Conservation (phyloP, 257 asterid species). For the Solanum pimpinellifolium region DNA sequence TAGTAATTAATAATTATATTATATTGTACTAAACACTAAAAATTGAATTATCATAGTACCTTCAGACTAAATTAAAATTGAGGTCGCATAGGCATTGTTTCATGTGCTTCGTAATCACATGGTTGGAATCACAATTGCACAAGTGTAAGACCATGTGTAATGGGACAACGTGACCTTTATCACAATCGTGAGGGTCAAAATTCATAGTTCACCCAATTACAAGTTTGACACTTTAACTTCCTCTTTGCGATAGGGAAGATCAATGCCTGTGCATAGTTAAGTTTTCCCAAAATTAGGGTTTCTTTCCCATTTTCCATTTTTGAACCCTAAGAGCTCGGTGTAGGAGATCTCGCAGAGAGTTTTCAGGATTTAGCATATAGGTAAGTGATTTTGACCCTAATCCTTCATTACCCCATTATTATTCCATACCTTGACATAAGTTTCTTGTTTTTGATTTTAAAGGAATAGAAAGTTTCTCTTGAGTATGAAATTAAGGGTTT, state of each 20-base stretch:
- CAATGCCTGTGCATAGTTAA: neutral
- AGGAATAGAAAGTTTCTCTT: neutral
- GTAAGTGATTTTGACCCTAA: neutral
- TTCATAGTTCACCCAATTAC: neutral
- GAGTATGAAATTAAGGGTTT: neutral
- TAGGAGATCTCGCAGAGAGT: neutral
- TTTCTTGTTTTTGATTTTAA: neutral
- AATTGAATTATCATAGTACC: too few species aligned
- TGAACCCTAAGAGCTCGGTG: neutral
- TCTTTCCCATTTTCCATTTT: neutral
- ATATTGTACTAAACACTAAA: too few species aligned
- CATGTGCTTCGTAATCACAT: neutral
- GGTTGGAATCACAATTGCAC: neutral
- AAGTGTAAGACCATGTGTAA: neutral
- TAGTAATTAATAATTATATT: too few species aligned
- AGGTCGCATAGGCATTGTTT: neutral
- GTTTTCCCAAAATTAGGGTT: neutral
- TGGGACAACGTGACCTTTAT: neutral
- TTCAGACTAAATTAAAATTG: too few species aligned
- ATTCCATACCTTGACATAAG: neutral
- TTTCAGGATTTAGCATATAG: neutral
- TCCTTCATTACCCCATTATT: neutral
- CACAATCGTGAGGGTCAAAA: neutral
- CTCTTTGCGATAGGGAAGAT: neutral
- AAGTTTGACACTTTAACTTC: too few species aligned